Conservation (phyloP, 805 yeast genomes). For the Saccharomycopsis sp. region DNA sequence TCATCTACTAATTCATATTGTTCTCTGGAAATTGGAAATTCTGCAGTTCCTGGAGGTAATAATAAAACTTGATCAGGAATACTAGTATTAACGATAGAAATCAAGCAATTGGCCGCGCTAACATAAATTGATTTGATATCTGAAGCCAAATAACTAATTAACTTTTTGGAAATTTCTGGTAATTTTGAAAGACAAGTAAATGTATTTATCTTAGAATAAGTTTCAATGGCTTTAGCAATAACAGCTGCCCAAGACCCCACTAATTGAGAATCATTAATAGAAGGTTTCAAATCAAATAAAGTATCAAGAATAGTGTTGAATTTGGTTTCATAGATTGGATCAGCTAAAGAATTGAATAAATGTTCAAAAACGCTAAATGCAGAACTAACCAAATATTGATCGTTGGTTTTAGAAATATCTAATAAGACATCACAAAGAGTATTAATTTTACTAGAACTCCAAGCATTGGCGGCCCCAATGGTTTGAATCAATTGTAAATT, state of each 20-base stretch:
- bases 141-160: conserved; percentile 57
- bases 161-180: conserved; percentile 44
- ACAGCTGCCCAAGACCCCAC: conserved; percentile 96
- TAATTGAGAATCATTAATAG: conserved; percentile 70
- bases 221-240: conserved; percentile 65
- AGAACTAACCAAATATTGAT: conserved; percentile 72
- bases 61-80: conserved; percentile 52
- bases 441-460: conserved; percentile 69
- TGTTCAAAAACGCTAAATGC: conserved; percentile 81
- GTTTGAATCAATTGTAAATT: conserved; percentile 64
- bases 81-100: conserved; percentile 62
- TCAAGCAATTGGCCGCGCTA: conserved; percentile 80
- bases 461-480: conserved; percentile 63
- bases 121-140: conserved; percentile 50
- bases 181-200: conserved; percentile 42
- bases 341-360: conserved; percentile 55
- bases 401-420: conserved; percentile 69
- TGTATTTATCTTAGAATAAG: conserved; percentile 44
- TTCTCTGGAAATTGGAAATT: conserved; percentile 32
- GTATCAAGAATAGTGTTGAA: conserved; percentile 56
- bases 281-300: conserved; percentile 71
- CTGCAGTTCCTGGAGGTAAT: conserved; percentile 32
- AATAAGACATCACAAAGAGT: conserved; percentile 66
- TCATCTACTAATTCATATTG: conserved; percentile 48
- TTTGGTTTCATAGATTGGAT: conserved; percentile 50